Evolutionary conservation across 2,329 filamentous ascomycete species (phyloP).

Genomic region (Pochonia chlamydosporia): DNA sequence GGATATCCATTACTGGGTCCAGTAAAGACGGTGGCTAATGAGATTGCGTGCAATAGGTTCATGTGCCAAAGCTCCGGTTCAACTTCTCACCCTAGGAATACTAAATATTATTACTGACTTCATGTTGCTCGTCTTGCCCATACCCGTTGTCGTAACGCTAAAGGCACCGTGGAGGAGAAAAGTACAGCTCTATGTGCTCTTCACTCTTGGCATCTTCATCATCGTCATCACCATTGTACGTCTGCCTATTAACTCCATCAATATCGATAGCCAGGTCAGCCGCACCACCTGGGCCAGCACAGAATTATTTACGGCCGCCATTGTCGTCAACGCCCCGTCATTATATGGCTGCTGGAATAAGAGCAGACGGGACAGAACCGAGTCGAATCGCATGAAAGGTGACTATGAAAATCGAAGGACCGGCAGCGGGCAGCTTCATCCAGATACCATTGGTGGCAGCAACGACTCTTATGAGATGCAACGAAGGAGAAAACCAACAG

Average conservation of each 20-base stretch:
- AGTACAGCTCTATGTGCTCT: conserved; percentile 24
- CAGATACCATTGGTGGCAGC: neutral
- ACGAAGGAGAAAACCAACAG: neutral
- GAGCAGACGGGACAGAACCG: conserved; percentile 9
- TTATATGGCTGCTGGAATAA: conserved; percentile 29
- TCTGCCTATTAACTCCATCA: conserved; percentile 28
- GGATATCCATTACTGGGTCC: conserved; percentile 3
- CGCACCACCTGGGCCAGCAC: conserved; percentile 32
- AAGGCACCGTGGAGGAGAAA: conserved; percentile 24
- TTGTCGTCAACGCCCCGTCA: conserved; percentile 33
- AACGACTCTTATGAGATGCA: neutral
- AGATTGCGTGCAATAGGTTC: conserved; percentile 14
- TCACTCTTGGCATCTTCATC: conserved; percentile 32
- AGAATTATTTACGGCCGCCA: conserved; percentile 25
- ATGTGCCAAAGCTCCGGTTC: conserved; percentile 24
- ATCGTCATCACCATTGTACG: conserved; percentile 32
- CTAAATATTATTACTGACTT: conserved; percentile 28
- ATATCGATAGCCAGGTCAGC: conserved; percentile 27
- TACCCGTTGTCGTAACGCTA: conserved; percentile 20
- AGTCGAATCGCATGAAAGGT: neutral
- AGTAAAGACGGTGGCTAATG: neutral
- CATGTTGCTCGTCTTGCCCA: conserved; percentile 19
- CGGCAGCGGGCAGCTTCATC: neutral
- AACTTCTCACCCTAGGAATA: conserved; percentile 26
- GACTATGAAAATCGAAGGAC: neutral